Evolutionary conservation across 2,329 filamentous ascomycete genomes (phyloP), one percentile per base, ranked within the genome.

Genomic region (Beauveria asiatica): DNA sequence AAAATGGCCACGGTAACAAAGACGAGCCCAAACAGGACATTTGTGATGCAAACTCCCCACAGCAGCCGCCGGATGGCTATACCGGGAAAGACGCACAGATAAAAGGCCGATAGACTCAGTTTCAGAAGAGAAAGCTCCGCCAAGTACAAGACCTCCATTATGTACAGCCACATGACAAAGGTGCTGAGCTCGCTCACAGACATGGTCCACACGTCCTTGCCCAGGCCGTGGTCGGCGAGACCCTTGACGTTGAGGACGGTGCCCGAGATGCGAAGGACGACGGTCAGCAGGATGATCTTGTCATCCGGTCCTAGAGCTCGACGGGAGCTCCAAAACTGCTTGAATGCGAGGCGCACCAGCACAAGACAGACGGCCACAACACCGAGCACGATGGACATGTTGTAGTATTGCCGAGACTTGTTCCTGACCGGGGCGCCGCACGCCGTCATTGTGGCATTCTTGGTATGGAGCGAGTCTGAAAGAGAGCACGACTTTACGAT

Each of bases 41-140:
- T 74, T 58, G 79, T 71, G 4, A 65, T 64, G 41, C 80, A 64
- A 0, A 78, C 78, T n/a, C 62, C 72, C 69, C 73, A 76, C 6
- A 82, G 70, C 13, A 78, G 51, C 6, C 68, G 70, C 16, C 74
- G 73, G 10, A 81, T 73, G 3, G 52, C 60, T 0, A 57, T 62
- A 0, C 69, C 65, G 0, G 79, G 79, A 62, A 85, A 85, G 59
- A 84, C 78, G 57, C 79, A 76, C 5, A 81, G 70, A 64, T 83
- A 84, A 68, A 84, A 83, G 65, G 80, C 73, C 1, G 84, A 69
- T 25, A 85, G 71, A 0, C 80, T 76, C 5, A 81, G 67, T 63
- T 83, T 82, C 17, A 80, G 72, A 27, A 80, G 68, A 1, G 76
- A 70, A 13, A 81, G 67, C 17, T 77, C 69, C 3, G 69, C 57